Evolutionary conservation across 305 asterid genomes (phyloP), one percentile per base, ranked within the genome.

Genomic region (Fraxinus floribunda): DNA sequence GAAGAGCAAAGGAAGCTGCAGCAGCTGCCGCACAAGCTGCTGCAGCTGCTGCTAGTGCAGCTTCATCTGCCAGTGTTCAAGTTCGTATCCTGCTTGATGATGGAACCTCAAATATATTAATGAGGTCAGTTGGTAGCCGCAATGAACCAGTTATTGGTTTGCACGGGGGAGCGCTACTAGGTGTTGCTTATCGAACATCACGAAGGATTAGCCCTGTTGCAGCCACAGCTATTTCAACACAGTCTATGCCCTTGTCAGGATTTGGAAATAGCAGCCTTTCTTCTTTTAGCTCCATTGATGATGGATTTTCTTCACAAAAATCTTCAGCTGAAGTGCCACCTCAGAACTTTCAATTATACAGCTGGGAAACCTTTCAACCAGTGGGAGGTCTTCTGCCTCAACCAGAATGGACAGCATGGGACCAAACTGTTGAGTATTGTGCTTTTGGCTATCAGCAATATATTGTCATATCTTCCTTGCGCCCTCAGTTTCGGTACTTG

Each of bases 361-460:
- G 98, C 89, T 96, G 99, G 98, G 99, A 96, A 87, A 89, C 93
- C 80, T 96, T 94, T 88, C 94, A 96, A 91, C 97, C 99, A 0
- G 94, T 96, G 60, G 99, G 98, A 52, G 93, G 90, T 78, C 98
- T 94, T 89, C 97, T 96, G 83, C 98, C 98, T 78, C 99, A 96
- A 85, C 99, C 99, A 30, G 99, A 94, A 82, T 94, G 98, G 98
- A 93, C 98, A 4, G 97, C 98, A 20, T 96, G 99, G 99, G 99
- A 94, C 86, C 97, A 94, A 86, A 96, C 99, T 71, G 98, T 96
- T 76, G 99, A 96, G 84, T 95, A 94, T 85, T 94, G 99, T 88
- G 98, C 98, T 81, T 96, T 94, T 83, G 98, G 93, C 73, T 96
- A 96, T 86, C 99, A 87, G 79, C 90, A 90, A 18, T 88, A 96